Percentiles rank a stretch among this genome's conserved stretches.
Conservation (phyloP, 257 asterid species). For the Cordia subcordata region DNA sequence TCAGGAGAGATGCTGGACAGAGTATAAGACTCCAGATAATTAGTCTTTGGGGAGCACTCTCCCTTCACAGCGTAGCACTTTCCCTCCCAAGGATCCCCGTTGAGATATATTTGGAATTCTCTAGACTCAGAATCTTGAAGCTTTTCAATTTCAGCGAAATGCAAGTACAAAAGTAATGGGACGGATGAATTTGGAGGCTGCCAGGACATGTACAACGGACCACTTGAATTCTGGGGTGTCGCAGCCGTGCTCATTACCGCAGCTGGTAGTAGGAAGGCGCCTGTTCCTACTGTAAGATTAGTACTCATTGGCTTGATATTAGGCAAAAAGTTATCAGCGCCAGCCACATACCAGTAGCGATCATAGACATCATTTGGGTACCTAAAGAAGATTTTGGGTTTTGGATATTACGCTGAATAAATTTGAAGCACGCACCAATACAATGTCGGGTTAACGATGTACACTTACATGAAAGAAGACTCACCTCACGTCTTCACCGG, state of each 20-base stretch:
- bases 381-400: neutral
- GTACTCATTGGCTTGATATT: neutral
- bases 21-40: neutral
- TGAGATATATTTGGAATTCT: slow-evolving; percentile 9
- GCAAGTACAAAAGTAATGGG: slow-evolving; percentile 1
- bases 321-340: too few species aligned
- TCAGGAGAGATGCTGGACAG: neutral
- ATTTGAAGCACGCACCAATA: too few species aligned
- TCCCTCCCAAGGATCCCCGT: neutral
- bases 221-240: neutral
- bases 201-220: neutral
- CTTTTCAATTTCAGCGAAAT: slow-evolving; percentile 13
- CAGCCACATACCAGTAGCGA: slow-evolving; percentile 13
- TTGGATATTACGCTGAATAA: too few species aligned
- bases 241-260: slow-evolving; percentile 15
- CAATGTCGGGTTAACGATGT: neutral
- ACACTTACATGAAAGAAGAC: neutral
- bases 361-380: slow-evolving; percentile 23
- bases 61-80: too few species aligned
- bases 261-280: neutral
- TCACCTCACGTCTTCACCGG: neutral
- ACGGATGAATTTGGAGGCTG: neutral
- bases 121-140: neutral
- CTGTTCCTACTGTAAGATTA: neutral
- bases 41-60: too few species aligned